phyloP scores from a whole-genome alignment of 805 yeast species.

The Zygosaccharomyces rouxii region DNA sequence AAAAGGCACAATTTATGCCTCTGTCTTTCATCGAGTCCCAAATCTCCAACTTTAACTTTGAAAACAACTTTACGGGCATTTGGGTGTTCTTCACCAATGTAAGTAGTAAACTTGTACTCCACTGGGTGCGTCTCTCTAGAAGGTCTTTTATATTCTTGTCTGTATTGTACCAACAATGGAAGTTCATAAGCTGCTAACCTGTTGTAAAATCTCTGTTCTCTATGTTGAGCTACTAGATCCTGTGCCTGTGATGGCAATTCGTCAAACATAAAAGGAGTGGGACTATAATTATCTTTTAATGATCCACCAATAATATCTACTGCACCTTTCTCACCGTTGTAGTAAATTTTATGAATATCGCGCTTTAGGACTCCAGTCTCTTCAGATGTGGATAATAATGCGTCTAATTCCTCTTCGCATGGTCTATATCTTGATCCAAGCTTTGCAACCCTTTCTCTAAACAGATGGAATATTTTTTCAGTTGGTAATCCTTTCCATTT shows the following conservation, averaged over 20 bases:
- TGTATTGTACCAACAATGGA: constrained; percentile 74
- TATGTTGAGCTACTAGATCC: constrained; percentile 61
- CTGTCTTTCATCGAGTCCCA: constrained; percentile 49
- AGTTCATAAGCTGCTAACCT: constrained; percentile 88
- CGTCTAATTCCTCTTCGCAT: constrained; percentile 50
- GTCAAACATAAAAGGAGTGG: constrained; percentile 50
- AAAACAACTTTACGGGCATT: constrained; percentile 57
- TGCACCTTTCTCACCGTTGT: constrained; percentile 41
- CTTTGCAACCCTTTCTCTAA: constrained; percentile 52
- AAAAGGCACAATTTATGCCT: constrained; percentile 73
- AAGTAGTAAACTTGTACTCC: constrained; percentile 65
- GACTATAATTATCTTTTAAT: constrained; percentile 38
- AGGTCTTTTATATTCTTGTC: constrained; percentile 59
- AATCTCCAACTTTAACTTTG: constrained; percentile 47
- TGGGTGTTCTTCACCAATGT: constrained; percentile 67
- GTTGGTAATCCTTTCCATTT: constrained; percentile 69
- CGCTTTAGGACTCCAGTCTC: constrained; percentile 39
- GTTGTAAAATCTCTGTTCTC: constrained; percentile 71
- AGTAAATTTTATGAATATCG: constrained; percentile 37
- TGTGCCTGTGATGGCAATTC: constrained; percentile 70
- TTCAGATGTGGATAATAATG: constrained; percentile 47
- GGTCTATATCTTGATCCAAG: constrained; percentile 50
- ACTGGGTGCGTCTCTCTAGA: constrained; percentile 47
- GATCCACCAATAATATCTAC: constrained; percentile 38
- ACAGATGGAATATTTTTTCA: constrained; percentile 56